Base-by-base conservation (phyloP, 2,329 filamentous ascomycete species). In the Cladosporium phlei region DNA sequence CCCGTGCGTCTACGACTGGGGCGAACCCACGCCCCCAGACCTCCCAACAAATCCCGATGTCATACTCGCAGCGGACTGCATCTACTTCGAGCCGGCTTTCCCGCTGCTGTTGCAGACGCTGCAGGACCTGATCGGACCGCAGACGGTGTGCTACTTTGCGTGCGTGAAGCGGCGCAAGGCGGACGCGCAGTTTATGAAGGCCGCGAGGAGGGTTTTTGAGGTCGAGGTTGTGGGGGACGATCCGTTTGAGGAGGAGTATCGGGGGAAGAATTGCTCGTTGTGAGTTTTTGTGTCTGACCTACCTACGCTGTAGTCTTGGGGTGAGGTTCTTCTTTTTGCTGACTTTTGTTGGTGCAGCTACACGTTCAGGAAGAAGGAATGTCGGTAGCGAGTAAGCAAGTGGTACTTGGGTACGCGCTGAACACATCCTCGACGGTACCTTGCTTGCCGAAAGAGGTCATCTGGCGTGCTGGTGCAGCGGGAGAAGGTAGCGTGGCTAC, bases 71-170 rank as follows among this genome's bases (percentile, higher is more conserved):
- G 91, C 90, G 30, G 93, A 97, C 66, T 97, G 91, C 68, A 89
- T 95, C 38, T 98, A 97, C 72, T 95, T 95, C 66, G 93, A 97
- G 67, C 89, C 91, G 2, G 88, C 93, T 1, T 97, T 97, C 62
- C 90, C 91, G 22, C 74, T 96, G 25, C 76, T 98, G 37, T 77
- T 93, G 61, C 71, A 81, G 53, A 97, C 91, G 5, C 70, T 97
- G 54, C 73, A 78, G 49, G 81, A 86, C 52, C 73, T 96, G 38
- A 74, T 95, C 54, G 77, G 79, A 12, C 76, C 75, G 3, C 63
- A 74, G 8, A 80, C 79, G 0, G 66, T 89, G 33, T 89, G 84
- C 65, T 84, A 85, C 17, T 97, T 98, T 69, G 95, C 91, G 71
- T 96, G 94, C 75, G 97, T 95, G 75, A 91, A 88, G 70, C 77